phyloP scores from a whole-genome alignment of 768 basidiomycete genomes.

The Xerocomellus amylosporus region DNA sequence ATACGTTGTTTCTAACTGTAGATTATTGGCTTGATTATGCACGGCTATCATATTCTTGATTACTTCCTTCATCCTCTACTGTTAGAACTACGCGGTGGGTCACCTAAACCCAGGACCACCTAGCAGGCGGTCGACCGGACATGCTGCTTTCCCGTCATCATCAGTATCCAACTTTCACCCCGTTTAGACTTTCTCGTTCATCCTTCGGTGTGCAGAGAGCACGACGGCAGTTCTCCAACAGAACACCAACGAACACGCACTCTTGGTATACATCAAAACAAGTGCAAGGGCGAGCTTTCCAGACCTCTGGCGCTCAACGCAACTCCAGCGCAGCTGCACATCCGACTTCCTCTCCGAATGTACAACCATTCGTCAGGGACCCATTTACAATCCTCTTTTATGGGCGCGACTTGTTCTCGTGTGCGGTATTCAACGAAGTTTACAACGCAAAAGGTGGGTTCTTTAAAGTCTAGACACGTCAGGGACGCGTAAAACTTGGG shows the following conservation, averaged over 20 bases:
- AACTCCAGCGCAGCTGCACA: background rate
- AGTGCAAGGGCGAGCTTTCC: background rate
- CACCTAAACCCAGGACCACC: too few relatives aligned
- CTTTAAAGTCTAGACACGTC: background rate
- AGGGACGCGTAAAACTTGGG: background rate
- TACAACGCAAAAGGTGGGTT: slow-evolving; percentile 56
- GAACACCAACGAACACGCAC: background rate
- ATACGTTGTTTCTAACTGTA: slow-evolving; percentile 10
- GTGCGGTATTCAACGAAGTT: slow-evolving; percentile 63
- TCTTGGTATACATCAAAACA: background rate
- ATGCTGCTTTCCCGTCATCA: slow-evolving; percentile 1
- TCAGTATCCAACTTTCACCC: background rate
- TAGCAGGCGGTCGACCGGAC: background rate
- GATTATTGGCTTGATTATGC: slow-evolving; percentile 12
- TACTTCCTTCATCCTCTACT: background rate
- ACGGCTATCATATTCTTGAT: slow-evolving; percentile 9
- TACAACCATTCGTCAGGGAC: slow-evolving; percentile 13
- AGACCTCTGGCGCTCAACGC: background rate
- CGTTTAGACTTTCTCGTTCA: background rate
- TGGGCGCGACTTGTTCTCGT: slow-evolving; percentile 88
- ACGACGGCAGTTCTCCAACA: background rate
- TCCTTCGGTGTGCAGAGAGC: background rate
- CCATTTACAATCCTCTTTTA: slow-evolving; percentile 80
- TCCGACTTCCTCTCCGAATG: background rate
- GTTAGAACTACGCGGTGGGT: background rate